Conservation (phyloP, 352 stramenopile species). For the Globisporangium viniferum region DNA sequence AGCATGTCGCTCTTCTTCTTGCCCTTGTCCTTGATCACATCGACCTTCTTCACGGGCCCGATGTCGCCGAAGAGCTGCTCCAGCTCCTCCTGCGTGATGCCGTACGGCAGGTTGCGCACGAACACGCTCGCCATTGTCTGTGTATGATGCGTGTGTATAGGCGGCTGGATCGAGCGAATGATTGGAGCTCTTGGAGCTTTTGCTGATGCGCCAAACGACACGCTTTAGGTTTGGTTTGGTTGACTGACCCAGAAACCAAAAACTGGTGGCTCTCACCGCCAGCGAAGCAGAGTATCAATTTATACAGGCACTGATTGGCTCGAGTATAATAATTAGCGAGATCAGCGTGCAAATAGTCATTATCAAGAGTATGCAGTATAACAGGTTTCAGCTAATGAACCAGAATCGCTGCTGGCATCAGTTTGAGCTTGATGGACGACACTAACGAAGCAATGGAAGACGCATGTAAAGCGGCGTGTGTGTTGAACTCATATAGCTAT, state of each 20-base stretch:
- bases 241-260: neutral
- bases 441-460: neutral
- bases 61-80: conserved; percentile 82
- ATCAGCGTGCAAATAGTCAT: neutral
- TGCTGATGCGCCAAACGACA: conserved; percentile 13
- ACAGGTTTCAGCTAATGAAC: neutral
- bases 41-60: conserved; percentile 81
- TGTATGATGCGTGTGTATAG: neutral
- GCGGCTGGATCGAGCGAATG: neutral
- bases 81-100: conserved; percentile 81
- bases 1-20: conserved; percentile 77
- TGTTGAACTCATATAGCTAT: conserved; percentile 12
- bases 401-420: neutral
- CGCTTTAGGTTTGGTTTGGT: neutral
- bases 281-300: conserved; percentile 3
- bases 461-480: neutral
- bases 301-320: neutral
- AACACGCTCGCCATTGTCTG: conserved; percentile 63
- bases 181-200: conserved; percentile 9
- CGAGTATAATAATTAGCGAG: neutral
- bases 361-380: conserved; percentile 1
- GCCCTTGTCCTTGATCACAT: conserved; percentile 89
- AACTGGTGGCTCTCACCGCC: conserved; percentile 17
- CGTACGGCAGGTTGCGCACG: conserved; percentile 85
- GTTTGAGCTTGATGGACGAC: neutral